Evolutionary conservation across 2,329 filamentous ascomycete genomes (phyloP).

Genomic region (Aspergillus sclerotialis): DNA sequence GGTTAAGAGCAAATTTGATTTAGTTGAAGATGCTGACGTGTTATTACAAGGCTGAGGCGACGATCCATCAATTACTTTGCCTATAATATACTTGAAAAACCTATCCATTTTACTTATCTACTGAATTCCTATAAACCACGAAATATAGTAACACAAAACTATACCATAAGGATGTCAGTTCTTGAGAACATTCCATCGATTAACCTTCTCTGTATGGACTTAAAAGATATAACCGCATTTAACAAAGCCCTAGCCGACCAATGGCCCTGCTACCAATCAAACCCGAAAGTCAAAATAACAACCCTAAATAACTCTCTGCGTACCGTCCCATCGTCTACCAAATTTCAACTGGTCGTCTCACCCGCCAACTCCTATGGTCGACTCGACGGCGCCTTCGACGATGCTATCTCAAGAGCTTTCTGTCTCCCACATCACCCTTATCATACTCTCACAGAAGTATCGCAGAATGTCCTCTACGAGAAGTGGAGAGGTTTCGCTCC

Average conservation of each 20-base stretch:
- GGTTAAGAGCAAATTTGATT: too few relatives aligned
- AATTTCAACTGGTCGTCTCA: conserved; percentile 47
- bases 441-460: conserved; percentile 40
- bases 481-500: conserved; percentile 46
- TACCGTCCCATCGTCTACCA: conserved; percentile 25
- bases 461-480: conserved; percentile 40
- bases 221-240: conserved; percentile 35
- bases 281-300: conserved; percentile 31
- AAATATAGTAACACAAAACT: too few relatives aligned
- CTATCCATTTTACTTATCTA: neutral
- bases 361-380: conserved; percentile 50
- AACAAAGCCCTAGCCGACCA: conserved; percentile 23
- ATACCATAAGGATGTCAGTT: too few relatives aligned
- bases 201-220: conserved; percentile 38
- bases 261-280: conserved; percentile 23
- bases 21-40: too few relatives aligned
- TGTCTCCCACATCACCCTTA: conserved; percentile 39
- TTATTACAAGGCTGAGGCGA: too few relatives aligned
- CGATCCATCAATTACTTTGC: too few relatives aligned
- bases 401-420: conserved; percentile 46
- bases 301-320: conserved; percentile 31
- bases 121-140: neutral
- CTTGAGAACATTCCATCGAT: conserved; percentile 31
- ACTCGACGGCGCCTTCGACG: conserved; percentile 50
- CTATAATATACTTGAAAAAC: neutral